Conservation (phyloP, 2,329 filamentous ascomycete species). For the Phyllachora maydis region DNA sequence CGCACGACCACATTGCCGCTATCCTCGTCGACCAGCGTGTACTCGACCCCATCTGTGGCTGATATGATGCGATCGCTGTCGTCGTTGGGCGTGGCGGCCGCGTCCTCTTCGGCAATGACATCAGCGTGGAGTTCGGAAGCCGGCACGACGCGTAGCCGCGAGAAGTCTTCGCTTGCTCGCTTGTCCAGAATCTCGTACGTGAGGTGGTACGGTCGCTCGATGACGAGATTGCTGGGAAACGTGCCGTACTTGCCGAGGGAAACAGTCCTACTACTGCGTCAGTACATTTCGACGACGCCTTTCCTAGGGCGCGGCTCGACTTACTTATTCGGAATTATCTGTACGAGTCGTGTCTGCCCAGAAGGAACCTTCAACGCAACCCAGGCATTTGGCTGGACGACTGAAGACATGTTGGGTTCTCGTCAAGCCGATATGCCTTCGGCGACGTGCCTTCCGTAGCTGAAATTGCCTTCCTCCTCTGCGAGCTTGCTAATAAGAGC, state of each 20-base stretch:
- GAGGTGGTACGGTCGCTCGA: slow-evolving; percentile 78
- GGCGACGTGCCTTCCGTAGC: too few species aligned
- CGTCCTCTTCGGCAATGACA: slow-evolving; percentile 28
- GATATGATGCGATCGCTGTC: slow-evolving; percentile 20
- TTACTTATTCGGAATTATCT: slow-evolving; percentile 40
- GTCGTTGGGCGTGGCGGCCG: slow-evolving; percentile 10
- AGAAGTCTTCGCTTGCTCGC: slow-evolving; percentile 39
- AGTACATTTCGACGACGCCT: slow-evolving; percentile 2
- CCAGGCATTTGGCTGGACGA: slow-evolving; percentile 38
- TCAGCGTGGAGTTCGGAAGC: slow-evolving; percentile 71
- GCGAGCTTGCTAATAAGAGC: too few species aligned
- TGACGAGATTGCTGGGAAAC: slow-evolving; percentile 73
- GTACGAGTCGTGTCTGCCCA: slow-evolving; percentile 32
- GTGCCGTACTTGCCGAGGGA: slow-evolving; percentile 83
- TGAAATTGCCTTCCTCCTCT: too few species aligned
- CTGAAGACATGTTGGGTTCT: slow-evolving; percentile 14
- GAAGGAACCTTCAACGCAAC: slow-evolving; percentile 37
- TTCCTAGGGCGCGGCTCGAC: slow-evolving; percentile 5
- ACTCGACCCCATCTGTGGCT: slow-evolving; percentile 19
- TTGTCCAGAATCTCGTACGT: slow-evolving; percentile 79
- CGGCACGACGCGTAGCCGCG: slow-evolving; percentile 57
- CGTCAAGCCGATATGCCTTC: too few species aligned
- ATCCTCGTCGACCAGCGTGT: slow-evolving; percentile 21
- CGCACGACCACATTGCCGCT: slow-evolving; percentile 28
- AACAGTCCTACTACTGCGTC: slow-evolving; percentile 40